Conservation (phyloP, 176 grass and related monocot genomes). For the Avena sativa region DNA sequence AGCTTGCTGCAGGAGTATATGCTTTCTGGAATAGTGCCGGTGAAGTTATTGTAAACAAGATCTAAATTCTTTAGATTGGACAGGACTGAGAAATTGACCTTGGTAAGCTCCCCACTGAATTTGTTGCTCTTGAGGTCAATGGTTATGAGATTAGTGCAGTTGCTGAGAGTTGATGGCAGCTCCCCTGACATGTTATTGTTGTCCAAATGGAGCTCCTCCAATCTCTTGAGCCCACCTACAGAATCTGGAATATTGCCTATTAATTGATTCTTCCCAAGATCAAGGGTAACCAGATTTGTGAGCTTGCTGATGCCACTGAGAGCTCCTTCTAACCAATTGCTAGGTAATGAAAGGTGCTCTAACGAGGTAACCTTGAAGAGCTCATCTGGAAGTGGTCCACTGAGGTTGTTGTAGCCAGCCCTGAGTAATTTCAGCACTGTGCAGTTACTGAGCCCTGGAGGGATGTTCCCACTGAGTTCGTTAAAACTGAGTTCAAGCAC, state of each 20-base stretch:
- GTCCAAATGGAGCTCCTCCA: constrained; percentile 41
- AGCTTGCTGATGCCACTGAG: constrained; percentile 20
- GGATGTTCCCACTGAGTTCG: constrained; percentile 42
- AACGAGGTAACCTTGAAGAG: constrained; percentile 31
- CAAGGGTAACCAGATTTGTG: constrained; percentile 44
- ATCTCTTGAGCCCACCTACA: constrained; percentile 38
- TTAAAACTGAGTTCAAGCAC: constrained; percentile 56
- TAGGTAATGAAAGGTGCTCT: constrained; percentile 43
- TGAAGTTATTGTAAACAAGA: constrained; percentile 43
- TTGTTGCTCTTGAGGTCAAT: constrained; percentile 52
- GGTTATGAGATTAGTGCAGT: constrained; percentile 36
- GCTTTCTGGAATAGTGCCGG: constrained; percentile 50
- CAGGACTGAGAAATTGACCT: constrained; percentile 53
- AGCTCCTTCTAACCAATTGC: constrained; percentile 33
- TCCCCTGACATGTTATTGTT: constrained; percentile 44
- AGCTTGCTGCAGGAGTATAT: constrained; percentile 55
- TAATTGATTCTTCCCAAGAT: constrained; percentile 41
- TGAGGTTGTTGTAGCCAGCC: constrained; percentile 44
- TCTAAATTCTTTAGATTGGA: constrained; percentile 46
- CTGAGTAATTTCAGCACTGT: constrained; percentile 24
- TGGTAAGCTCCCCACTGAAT: constrained; percentile 42
- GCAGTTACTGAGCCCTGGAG: constrained; percentile 41
- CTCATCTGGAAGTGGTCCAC: constrained; percentile 32
- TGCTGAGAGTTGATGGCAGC: constrained; percentile 43
- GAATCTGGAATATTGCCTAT: constrained; percentile 37